Conservation (phyloP, 2,329 filamentous ascomycete genomes). For the Ceratocystiopsis brevicomis region DNA sequence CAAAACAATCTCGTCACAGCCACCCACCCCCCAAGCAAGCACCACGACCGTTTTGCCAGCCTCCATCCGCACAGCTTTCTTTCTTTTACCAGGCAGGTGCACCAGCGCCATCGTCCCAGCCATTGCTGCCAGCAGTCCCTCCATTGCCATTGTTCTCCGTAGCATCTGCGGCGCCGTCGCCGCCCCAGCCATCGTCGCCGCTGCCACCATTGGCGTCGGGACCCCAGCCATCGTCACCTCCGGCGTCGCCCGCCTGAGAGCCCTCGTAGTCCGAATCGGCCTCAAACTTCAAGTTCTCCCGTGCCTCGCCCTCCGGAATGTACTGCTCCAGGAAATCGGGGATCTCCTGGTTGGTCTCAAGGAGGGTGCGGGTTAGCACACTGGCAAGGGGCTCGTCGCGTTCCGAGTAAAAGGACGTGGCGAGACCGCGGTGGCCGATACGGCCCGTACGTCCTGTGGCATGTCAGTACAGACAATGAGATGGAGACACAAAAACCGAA, state of each 20-base stretch:
- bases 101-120: not conserved
- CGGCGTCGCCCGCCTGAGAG: slow-evolving; percentile 5
- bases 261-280: slow-evolving; percentile 34
- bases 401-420: slow-evolving; percentile 77
- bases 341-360: slow-evolving; percentile 60
- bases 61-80: too few species aligned
- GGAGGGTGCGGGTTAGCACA: slow-evolving; percentile 58
- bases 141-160: not conserved
- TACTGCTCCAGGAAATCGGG: slow-evolving; percentile 62
- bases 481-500: too few species aligned
- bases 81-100: too few species aligned
- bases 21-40: too few species aligned
- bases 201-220: slow-evolving; percentile 2
- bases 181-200: slow-evolving; percentile 4
- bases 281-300: slow-evolving; percentile 32
- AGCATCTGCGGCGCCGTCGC: not conserved
- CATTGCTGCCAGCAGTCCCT: too few species aligned
- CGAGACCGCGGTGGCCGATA: slow-evolving; percentile 71
- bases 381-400: slow-evolving; percentile 53
- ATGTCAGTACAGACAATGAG: slow-evolving; percentile 4
- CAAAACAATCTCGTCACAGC: too few species aligned
- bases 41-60: too few species aligned
- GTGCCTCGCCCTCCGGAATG: slow-evolving; percentile 35
- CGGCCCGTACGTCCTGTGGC: slow-evolving; percentile 67
- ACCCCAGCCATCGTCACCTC: not conserved